phyloP scores from a whole-genome alignment of 176 grass and related monocot genomes.

The Oryza meyeriana region DNA sequence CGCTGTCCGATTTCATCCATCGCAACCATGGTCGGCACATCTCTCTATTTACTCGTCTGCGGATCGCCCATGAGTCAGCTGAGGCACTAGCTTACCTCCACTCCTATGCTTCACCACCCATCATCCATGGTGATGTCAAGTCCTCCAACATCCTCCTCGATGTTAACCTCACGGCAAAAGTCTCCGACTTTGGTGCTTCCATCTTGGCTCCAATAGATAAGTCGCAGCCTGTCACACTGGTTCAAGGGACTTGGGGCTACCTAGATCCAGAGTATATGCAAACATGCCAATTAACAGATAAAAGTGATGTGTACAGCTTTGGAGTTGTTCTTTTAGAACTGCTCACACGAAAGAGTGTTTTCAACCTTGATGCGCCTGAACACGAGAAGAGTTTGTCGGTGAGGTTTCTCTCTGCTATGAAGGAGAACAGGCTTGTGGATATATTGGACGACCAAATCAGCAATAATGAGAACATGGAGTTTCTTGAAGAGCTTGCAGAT shows the following conservation, averaged over 20 bases:
- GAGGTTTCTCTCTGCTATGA: background rate
- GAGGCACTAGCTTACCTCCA: too few relatives aligned
- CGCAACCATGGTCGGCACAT: too few relatives aligned
- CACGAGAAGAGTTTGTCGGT: background rate
- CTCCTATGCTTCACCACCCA: too few relatives aligned
- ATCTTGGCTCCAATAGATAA: slow-evolving; percentile 17
- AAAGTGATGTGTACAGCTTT: slow-evolving; percentile 27
- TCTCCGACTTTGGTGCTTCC: slow-evolving; percentile 37
- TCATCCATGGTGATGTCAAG: too few relatives aligned
- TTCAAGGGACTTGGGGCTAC: slow-evolving; percentile 45
- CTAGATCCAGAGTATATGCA: slow-evolving; percentile 43
- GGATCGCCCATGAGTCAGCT: too few relatives aligned
- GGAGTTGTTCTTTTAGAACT: slow-evolving; percentile 27
- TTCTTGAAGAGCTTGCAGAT: slow-evolving; percentile 11
- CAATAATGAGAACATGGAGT: background rate
- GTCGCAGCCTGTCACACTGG: slow-evolving; percentile 20
- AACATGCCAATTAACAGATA: slow-evolving; percentile 20
- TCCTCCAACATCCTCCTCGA: too few relatives aligned
- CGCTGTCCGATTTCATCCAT: too few relatives aligned
- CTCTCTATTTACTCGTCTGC: too few relatives aligned
- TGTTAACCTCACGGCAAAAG: background rate
- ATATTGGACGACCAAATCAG: slow-evolving; percentile 10
- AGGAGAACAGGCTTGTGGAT: background rate
- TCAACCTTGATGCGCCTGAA: background rate
- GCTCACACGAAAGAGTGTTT: background rate